Evolutionary conservation across 768 basidiomycete species (phyloP), one percentile per base, ranked within the genome.

Genomic region (Collybia sordida): DNA sequence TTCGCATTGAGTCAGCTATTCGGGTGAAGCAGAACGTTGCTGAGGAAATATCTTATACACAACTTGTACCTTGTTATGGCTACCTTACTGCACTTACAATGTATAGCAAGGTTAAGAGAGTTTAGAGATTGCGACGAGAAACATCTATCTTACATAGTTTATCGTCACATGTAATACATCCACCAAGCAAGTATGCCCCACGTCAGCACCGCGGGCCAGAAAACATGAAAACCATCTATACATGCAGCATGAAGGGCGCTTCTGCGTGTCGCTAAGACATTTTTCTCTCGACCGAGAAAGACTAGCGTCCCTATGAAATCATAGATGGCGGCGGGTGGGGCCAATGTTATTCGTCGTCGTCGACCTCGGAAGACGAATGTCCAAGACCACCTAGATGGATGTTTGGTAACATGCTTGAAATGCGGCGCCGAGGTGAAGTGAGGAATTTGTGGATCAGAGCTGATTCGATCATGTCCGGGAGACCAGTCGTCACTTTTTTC

Each of bases 341-440:
- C 31, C 31, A 86, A 17, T 15, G 75, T 72, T 51, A 88, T 59
- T n/a, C 80, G 77, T 52, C 83, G 73, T 15, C 80, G 70, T 23
- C 80, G 72, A 0, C 83, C 82, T 22, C 71, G 61, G 47, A 85
- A 71, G 19, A 74, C 71, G 58, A 87, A 86, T 15, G 77, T 71
- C 73, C 77, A 80, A 17, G 76, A 72, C 72, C 74, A 80, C 35
- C 67, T 63, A 62, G 69, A 66, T 39, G 56, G 49, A 39, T 61
- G 59, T 48, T 53, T 53, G 22, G 48, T 23, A 28, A 50, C 42
- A 21, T 61, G 53, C 40, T 62, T 67, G 18, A 59, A 54, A 7
- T 49, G 51, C 31, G 72, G 72, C 12, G 69, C 70, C 3, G 73
- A 72, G 24, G 74, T 70, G 50, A 75, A 79, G 44, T 72, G 61